Evolutionary conservation across 1,139 yeast species (phyloP), one percentile per base, ranked within the genome.

Genomic region (Pichia terricola): DNA sequence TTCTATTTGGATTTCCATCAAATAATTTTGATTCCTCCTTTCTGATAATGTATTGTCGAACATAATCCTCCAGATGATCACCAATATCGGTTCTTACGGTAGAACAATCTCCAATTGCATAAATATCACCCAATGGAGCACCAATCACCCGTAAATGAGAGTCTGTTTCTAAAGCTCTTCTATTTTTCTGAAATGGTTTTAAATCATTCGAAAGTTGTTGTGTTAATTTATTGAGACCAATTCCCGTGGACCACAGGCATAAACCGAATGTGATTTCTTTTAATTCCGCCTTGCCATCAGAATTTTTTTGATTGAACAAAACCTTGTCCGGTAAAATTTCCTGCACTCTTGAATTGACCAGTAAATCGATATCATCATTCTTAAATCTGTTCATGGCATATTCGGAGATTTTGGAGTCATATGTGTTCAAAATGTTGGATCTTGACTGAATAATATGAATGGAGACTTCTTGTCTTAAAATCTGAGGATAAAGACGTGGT

Each of bases 191-290:
- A 35, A 61, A 55, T 1, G 61, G 64, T 8, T 67, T 59, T 38
- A 78, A 61, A 10, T 64, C 57, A 28, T 63, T 57, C 39, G 70
- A 76, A 37, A 78, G 64, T 35, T 66, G 67, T 53, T 70, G 68
- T 9, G 81, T 76, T 42, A 79, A 57, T 4, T 78, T 79, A 42
- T 76, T 72, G 52, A 74, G 77, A 4, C 79, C 75, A 36, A 78
- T 81, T 47, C 85, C 85, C 0, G 84, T 79, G 1, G 84, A 77
- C 85, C 85, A 79, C 38, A 79, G 58, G 55, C 83, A 77, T 38
- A 77, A 57, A 9, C 85, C 85, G 47, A 68, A 77, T 30, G 81
- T 79, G 40, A 79, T 59, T 46, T 72, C 72, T 56, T 70, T 73
- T 39, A 65, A 54, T 43, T 65, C 68, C 32, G 60, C 55, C 34